Base-by-base conservation (phyloP, 805 yeast species). In the Ascoidea rubescens region DNA sequence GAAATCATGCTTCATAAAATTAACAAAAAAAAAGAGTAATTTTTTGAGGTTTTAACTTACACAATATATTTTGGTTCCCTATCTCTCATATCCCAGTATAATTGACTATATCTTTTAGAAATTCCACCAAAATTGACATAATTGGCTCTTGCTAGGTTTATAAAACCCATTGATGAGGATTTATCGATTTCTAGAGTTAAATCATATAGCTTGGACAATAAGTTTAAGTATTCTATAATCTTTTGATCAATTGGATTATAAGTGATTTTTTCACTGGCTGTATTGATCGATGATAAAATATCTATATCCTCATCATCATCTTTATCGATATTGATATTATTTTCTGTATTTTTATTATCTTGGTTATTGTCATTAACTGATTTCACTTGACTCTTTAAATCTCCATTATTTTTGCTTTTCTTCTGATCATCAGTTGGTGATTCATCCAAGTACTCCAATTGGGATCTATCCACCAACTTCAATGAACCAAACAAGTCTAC, bases 71-170 rank as follows among this genome's bases (percentile, higher is more conserved):
- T 43, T 30, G n/a, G n/a, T n/a, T n/a, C n/a, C n/a, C 55, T 45
- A 48, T 51, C 50, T 45, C 55, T 45, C 32, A 51, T 47, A 37
- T 55, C 57, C 44, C 53, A 55, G 31, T 21, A 51, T 8, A 50
- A 50, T 17, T 37, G 50, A 5, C 56, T 54, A 50, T 48, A 53
- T 32, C 42, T 45, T 17, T 51, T 55, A 5, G 30, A 21, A 5
- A 21, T 48, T 12, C 56, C 54, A 31, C 47, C n/a, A 14, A 31
- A 37, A 37, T 28, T 47, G 17, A 51, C 21, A 42, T 44, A 48
- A 46, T 55, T 55, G 5, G 56, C 56, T 31, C 47, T 53, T 30
- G 57, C 47, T 17, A 55, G 48, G 8, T 37, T 33, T 14, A 48
- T 28, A 31, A 47, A 44, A 4, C 48, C 52, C 28, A 48, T 46